These are phyloP conservation scores for Hordeum marinum DNA, from an alignment of 176 grass and related monocot species.

Conservation along the genomic window DNA sequence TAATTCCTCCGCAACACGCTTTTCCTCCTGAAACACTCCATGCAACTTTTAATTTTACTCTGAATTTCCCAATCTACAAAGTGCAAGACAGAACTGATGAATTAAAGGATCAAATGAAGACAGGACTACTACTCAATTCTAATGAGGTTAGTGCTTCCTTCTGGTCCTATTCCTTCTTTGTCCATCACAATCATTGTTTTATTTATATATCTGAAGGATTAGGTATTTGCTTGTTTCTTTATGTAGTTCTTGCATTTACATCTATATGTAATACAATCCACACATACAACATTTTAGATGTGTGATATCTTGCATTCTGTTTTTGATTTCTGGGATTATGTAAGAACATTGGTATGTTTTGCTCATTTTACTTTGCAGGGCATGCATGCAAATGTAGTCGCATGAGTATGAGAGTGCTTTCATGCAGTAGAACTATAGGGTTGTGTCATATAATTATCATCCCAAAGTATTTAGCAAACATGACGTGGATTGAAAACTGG, in stretches of 20 bases:
- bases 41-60: conserved; percentile 85
- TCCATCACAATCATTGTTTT: neutral
- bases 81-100: conserved; percentile 69
- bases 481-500: neutral
- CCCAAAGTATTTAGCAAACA: neutral
- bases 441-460: neutral
- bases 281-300: neutral
- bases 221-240: neutral
- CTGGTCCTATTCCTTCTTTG: neutral
- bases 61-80: conserved; percentile 93
- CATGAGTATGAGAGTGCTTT: neutral
- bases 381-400: neutral
- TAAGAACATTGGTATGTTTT: neutral
- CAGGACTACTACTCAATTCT: conserved; percentile 61
- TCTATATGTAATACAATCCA: neutral
- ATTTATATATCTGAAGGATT: neutral
- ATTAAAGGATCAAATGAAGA: conserved; percentile 93
- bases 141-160: conserved; percentile 61
- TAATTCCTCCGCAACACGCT: conserved; percentile 75
- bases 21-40: conserved; percentile 78
- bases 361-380: neutral
- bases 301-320: neutral
- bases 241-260: neutral
- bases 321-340: neutral
- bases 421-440: neutral